Conservation (phyloP, 169 alveolate species). For the Eimeria maxima region DNA sequence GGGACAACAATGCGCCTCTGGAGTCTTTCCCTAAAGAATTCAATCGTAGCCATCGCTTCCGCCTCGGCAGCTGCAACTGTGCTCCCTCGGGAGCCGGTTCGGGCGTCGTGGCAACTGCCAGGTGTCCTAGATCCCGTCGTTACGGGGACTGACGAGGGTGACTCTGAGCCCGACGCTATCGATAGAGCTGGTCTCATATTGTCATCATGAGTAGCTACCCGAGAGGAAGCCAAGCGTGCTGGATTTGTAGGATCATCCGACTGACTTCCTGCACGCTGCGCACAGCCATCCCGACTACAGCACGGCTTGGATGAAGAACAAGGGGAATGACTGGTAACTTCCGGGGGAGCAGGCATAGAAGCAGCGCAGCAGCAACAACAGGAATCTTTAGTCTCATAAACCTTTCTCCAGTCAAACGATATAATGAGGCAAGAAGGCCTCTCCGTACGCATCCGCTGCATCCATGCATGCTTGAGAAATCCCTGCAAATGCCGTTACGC, state of each 20-base stretch:
- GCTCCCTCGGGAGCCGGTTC: slow-evolving; percentile 19
- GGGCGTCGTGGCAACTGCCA: slow-evolving; percentile 18
- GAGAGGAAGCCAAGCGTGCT: not conserved
- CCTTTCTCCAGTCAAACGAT: slow-evolving; percentile 82
- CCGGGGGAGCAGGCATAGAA: slow-evolving; percentile 16
- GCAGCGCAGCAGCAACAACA: slow-evolving; percentile 59
- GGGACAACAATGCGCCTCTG: slow-evolving; percentile 75
- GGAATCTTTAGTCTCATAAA: not conserved
- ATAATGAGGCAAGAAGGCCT: slow-evolving; percentile 74
- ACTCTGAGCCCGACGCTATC: not conserved
- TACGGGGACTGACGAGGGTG: slow-evolving; percentile 56
- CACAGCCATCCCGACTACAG: slow-evolving; percentile 49
- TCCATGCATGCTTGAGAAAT: slow-evolving; percentile 77
- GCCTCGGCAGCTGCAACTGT: slow-evolving; percentile 80
- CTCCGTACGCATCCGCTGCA: slow-evolving; percentile 78
- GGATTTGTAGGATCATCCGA: slow-evolving; percentile 1
- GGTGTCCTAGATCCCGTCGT: slow-evolving; percentile 62
- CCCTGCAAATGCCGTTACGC: slow-evolving; percentile 57
- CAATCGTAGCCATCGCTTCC: slow-evolving; percentile 82
- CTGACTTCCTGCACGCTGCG: not conserved
- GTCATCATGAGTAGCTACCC: slow-evolving; percentile 20
- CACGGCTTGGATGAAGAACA: slow-evolving; percentile 25
- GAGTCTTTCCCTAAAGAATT: slow-evolving; percentile 67
- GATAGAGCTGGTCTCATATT: not conserved
- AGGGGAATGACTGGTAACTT: not conserved